Evolutionary conservation across 805 yeast species (phyloP), one percentile per base, ranked within the genome.

Genomic region (Hanseniaspora vineae): DNA sequence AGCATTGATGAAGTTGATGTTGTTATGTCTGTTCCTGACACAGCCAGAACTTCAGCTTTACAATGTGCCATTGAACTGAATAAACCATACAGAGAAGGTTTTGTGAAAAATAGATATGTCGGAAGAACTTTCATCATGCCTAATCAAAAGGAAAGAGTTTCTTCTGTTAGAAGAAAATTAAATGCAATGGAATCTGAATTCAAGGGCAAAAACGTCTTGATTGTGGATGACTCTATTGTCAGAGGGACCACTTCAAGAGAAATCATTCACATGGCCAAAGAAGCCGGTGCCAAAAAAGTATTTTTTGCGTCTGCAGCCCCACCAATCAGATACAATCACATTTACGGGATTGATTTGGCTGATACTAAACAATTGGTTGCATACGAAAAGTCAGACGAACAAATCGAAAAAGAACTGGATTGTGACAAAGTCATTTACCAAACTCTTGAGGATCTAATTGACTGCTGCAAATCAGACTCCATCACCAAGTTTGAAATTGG

Each of bases 71-170:
- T 84, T 35, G 71, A 79, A 44, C 72, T 92, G 52, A 76, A 78
- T 44, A 62, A 87, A 17, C 94, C 95, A 17, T 92, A 87, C 68
- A 78, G 98, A 61, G 98, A 92, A 68, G 98, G 97, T 23, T 92
- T 92, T 62, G 94, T 92, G 53, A 92, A 92, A 66, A 92, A 92
- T 70, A 76, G 97, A 58, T 92, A 92, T 61, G 95, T 92, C 50
- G 98, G 98, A 32, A 80, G 98, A 66, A 92, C 98, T 1, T 92
- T 92, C 62, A 92, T 92, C 59, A 92, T 92, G 98, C 97, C 98
- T 14, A 89, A 87, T 69, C 98, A 92, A 71, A 78, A 80, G 63
- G 94, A 89, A 67, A 79, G 98, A 66, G 80, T 89, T 46, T 86
- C 96, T 2, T 82, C 94, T 20, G 98, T 92, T 15, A 78, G 98